Base-by-base conservation (phyloP, 2,329 filamentous ascomycete genomes). In the Claviceps paspali region DNA sequence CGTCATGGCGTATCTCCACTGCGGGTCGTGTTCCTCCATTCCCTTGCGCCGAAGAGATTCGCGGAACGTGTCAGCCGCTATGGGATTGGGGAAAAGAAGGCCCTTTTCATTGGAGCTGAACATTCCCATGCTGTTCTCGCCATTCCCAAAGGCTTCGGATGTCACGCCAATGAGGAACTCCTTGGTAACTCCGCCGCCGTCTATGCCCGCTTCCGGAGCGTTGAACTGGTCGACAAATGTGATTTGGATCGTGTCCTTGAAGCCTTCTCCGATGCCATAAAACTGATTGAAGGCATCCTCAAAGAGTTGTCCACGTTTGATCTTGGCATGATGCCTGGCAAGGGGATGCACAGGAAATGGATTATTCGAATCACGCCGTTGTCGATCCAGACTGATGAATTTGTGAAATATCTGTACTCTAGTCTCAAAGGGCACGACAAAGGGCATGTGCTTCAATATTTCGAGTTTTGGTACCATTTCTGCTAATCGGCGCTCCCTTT, bases 241-340 rank as follows among this genome's bases (percentile, higher is more conserved):
- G 50, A 98, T 96, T 52, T 93, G 85, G 26, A 98, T 94, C 0
- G 86, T 85, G 52, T 96, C 88, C 53, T 96, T 96, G 39, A 98
- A 61, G 1, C 78, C 79, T 11, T 88, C 82, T 0, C 81, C 82
- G 5, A 96, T 67, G 1, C 72, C 57, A 49, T 85, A 95, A 50
- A 95, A 95, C 38, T 86, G 73, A 3, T 79, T 64, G 52, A 79
- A 88, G 0, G 91, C 91, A 60, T 95, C 87, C 14, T 83, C 70
- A 51, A 96, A 95, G 5, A 93, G 70, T 34, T 74, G 70, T 15
- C 82, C 79, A 42, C 91, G 74, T 39, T 76, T 73, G 41, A 98
- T 88, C 37, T 76, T 76, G 9, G 85, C 88, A 47, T 83, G 76
- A 52, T 95, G 82, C 39, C 66, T 74, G 5, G 61, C 59, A 5